Conservation (phyloP, 768 basidiomycete genomes). For the Mycena galopus region DNA sequence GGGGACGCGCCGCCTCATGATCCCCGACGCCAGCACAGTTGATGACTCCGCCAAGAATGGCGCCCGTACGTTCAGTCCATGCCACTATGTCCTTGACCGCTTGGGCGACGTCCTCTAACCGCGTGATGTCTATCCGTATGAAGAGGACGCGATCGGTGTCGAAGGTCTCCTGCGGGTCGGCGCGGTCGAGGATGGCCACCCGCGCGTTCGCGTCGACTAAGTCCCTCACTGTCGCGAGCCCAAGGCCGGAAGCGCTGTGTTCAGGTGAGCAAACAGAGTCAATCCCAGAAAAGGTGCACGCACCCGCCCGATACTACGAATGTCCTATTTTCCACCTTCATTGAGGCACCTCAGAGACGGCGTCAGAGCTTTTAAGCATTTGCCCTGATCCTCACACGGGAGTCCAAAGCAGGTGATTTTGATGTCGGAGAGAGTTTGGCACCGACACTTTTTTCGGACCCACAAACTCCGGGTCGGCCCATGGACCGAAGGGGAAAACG, state of each 20-base stretch:
- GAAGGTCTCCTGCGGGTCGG: slow-evolving; percentile 32
- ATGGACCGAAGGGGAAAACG: slow-evolving; percentile 15
- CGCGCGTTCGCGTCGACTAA: slow-evolving; percentile 44
- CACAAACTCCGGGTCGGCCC: slow-evolving; percentile 9
- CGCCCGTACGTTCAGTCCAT: slow-evolving; percentile 44
- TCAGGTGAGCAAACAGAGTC: neutral
- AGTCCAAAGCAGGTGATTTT: slow-evolving; percentile 28
- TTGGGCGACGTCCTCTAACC: slow-evolving; percentile 41
- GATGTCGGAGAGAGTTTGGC: slow-evolving; percentile 30
- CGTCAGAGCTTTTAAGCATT: slow-evolving; percentile 26
- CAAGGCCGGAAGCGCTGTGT: slow-evolving; percentile 52
- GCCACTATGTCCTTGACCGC: slow-evolving; percentile 45
- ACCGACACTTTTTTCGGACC: slow-evolving; percentile 23
- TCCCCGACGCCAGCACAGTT: slow-evolving; percentile 54
- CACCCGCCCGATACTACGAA: slow-evolving; percentile 57
- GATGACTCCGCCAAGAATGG: slow-evolving; percentile 52
- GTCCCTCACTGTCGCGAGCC: slow-evolving; percentile 48
- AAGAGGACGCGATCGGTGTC: slow-evolving; percentile 31
- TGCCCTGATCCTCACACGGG: slow-evolving; percentile 3
- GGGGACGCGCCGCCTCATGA: slow-evolving; percentile 37
- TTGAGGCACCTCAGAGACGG: slow-evolving; percentile 25
- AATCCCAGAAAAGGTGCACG: slow-evolving; percentile 20
- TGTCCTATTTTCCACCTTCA: slow-evolving; percentile 51
- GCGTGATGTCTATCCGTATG: slow-evolving; percentile 46
- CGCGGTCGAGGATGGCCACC: slow-evolving; percentile 51